These are phyloP conservation scores for Rhazya stricta DNA, from an alignment of 257 asterid species.

Conservation along the genomic window DNA sequence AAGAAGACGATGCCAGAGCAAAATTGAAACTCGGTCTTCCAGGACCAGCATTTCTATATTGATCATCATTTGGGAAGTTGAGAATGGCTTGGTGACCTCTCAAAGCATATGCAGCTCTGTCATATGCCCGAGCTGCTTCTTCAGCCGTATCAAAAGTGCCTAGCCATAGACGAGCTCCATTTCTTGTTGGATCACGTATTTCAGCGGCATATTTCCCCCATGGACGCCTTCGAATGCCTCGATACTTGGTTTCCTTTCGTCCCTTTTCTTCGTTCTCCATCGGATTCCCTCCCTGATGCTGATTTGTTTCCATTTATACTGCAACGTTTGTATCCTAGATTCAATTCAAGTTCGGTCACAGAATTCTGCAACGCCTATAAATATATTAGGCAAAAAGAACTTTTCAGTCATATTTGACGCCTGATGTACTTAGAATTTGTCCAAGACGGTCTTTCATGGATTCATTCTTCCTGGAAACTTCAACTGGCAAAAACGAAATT, in stretches of 20 bases:
- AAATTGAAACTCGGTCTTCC: not conserved
- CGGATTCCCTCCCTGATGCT: not conserved
- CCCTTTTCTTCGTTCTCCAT: constrained; percentile 24
- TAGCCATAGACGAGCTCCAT: constrained; percentile 76
- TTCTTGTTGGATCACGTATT: constrained; percentile 63
- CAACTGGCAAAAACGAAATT: not conserved
- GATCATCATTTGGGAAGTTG: constrained; percentile 70
- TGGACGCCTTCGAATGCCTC: constrained; percentile 76
- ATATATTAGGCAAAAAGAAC: not conserved
- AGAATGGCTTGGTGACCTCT: constrained; percentile 85
- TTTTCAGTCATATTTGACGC: constrained; percentile 18
- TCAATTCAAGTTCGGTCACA: not conserved
- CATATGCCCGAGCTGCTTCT: constrained; percentile 83
- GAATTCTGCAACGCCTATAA: not conserved
- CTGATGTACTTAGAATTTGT: constrained; percentile 9
- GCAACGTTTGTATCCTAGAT: not conserved
- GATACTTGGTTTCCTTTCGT: constrained; percentile 36
- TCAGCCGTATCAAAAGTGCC: constrained; percentile 79
- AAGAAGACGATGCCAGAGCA: constrained; percentile 15
- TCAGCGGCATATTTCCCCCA: constrained; percentile 94
- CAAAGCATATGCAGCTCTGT: constrained; percentile 70
- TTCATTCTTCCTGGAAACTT: constrained; percentile 15
- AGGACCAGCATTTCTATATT: constrained; percentile 26
- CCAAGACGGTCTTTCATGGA: not conserved
- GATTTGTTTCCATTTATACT: not conserved